phyloP scores from a whole-genome alignment of 176 grass and related monocot genomes.

The Cenchrus fungigraminus region DNA sequence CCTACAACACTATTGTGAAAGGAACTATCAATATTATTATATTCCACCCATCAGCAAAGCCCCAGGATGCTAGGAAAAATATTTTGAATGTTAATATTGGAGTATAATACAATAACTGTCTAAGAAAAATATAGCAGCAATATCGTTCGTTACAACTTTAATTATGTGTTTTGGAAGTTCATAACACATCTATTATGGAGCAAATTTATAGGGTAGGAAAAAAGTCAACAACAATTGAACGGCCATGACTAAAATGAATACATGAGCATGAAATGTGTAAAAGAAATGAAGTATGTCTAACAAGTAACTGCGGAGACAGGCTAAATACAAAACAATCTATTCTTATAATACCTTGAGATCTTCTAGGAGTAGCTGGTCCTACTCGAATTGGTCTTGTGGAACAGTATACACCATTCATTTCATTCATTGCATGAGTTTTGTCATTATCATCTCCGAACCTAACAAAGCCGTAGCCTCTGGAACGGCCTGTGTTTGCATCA shows the following conservation, averaged over 20 bases:
- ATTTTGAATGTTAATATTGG: slow-evolving; percentile 1
- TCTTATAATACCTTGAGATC: slow-evolving; percentile 54
- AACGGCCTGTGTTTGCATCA: slow-evolving; percentile 68
- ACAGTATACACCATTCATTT: slow-evolving; percentile 75
- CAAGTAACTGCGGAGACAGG: not conserved
- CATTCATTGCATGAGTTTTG: slow-evolving; percentile 59
- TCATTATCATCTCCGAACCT: slow-evolving; percentile 73
- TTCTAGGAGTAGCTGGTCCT: slow-evolving; percentile 73
- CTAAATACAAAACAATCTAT: slow-evolving; percentile 26
- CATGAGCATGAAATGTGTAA: not conserved
- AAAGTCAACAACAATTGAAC: not conserved
- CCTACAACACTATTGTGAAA: slow-evolving; percentile 1
- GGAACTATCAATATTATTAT: not conserved
- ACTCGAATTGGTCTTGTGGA: slow-evolving; percentile 64
- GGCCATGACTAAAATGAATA: not conserved
- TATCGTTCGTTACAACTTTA: not conserved
- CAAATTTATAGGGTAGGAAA: not conserved
- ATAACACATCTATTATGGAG: no score
- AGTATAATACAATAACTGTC: not conserved
- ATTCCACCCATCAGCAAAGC: not conserved
- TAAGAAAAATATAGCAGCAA: not conserved
- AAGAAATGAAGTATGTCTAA: not conserved
- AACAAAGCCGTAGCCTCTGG: slow-evolving; percentile 72
- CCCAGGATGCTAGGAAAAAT: not conserved
- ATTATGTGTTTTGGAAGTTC: no score